phyloP scores from a whole-genome alignment of 805 yeast species.

The Kregervanrija pseudodelftensis region DNA sequence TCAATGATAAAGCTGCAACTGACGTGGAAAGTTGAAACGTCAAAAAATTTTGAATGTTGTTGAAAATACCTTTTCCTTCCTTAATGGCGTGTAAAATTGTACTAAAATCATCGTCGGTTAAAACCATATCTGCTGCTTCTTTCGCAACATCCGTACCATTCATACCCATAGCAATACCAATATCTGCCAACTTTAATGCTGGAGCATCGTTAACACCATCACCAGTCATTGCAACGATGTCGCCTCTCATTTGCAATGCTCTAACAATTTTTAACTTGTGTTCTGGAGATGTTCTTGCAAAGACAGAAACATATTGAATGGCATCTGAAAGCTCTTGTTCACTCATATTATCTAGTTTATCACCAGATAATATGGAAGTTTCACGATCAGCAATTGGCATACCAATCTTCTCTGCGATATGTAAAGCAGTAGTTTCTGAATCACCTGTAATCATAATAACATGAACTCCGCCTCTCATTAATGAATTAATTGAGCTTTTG shows the following conservation, averaged over 20 bases:
- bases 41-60: conserved; percentile 88
- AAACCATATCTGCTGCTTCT: conserved; percentile 96
- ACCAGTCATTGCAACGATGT: conserved; percentile 98
- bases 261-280: conserved; percentile 86
- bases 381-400: conserved; percentile 64
- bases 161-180: conserved; percentile 89
- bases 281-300: conserved; percentile 94
- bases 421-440: conserved; percentile 76
- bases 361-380: conserved; percentile 65
- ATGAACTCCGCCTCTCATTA: conserved; percentile 90
- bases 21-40: conserved; percentile 95
- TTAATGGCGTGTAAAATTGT: conserved; percentile 90
- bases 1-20: conserved; percentile 86
- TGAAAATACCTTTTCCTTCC: conserved; percentile 96
- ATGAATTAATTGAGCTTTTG: conserved; percentile 59
- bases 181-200: conserved; percentile 92
- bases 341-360: conserved; percentile 63
- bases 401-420: conserved; percentile 85
- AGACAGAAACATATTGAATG: conserved; percentile 76
- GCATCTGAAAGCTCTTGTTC: conserved; percentile 69
- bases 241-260: conserved; percentile 85
- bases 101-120: conserved; percentile 94
- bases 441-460: conserved; percentile 99
- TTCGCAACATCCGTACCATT: conserved; percentile 98
- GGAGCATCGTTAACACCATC: conserved; percentile 99